Base-by-base conservation (phyloP, 2,329 filamentous ascomycete genomes). In the Aspergillus ibericus region DNA sequence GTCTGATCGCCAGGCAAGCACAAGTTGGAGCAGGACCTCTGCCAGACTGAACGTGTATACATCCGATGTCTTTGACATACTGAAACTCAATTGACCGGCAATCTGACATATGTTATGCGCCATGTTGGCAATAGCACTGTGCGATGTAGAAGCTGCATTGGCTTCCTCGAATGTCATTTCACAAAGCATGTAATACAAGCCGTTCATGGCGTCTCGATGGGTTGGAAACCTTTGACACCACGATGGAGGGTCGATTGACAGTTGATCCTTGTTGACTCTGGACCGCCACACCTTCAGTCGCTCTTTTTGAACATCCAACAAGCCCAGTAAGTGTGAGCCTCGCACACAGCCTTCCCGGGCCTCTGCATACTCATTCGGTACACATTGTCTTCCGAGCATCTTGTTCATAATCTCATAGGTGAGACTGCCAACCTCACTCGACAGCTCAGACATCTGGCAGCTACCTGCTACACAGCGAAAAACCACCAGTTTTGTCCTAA, bases 231-330 rank as follows among this genome's bases (percentile, higher is more conserved):
- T 32, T 32, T 10, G 8, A 32, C 8, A 3, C 8, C 10, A 32
- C 10, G 29, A 10, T 10, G 9, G 12, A 32, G 7, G 8, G 9
- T 32, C 2, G 7, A 10, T 9, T 8, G 9, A 32, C 12, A 61
- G n/a, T 22, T 59, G 57, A 20, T 56, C 32, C 22, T 29, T 4
- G 10, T 27, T 18, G 2, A 63, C 22, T 35, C 55, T 55, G 5
- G 61, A 60, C 44, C 40, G 58, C 64, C 64, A 66, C 12, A 66
- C 61, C 16, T 52, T 27, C 29, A 66, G 38, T 16, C 63, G 20
- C 25, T 62, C 55, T 29, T 38, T 55, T 51, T 66, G 64, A 29
- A 61, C 61, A 10, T 60, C 49, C 22, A 66, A 49, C n/a, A 66
- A 36, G 6, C 55, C 57, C 8, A 58, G 52, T 10, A 66, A 36